Base-by-base conservation (phyloP, 1,139 yeast species). In the Diutina neorugosa region DNA sequence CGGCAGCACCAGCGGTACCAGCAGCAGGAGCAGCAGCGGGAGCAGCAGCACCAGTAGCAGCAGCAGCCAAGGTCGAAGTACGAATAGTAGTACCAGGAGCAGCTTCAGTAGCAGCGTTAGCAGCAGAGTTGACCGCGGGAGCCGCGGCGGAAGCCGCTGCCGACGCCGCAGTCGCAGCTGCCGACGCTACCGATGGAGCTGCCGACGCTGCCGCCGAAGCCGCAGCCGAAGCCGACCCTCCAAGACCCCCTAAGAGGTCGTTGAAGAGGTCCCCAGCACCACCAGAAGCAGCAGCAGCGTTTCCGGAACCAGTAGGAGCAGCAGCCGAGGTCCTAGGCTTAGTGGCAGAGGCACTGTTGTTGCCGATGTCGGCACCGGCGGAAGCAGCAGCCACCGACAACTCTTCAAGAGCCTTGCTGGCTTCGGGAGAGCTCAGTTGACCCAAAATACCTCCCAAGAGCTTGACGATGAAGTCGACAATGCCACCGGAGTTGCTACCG, bases 101-200 rank as follows among this genome's bases (percentile, higher is more conserved):
- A 14, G 51, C 34, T 21, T 52, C 23, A 2, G 55, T n/a, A 4
- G 68, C 59, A 18, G 53, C 49, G 53, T 52, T 48, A 18, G 51
- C 23, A 18, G 52, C 54, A 44, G 9, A 41, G 37, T 53, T 55
- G 40, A 43, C 37, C 34, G n/a, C 23, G 41, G 57, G 62, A 59
- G 68, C 65, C 63, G 65, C 63, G 34, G 21, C 27, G 25, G 20
- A 18, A 23, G 21, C 20, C 44, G 20, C 21, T n/a, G 21, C 46
- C 11, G 27, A 19, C 16, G 46, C 46, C 14, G 11, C 34, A n/a
- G 34, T 18, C 4, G 68, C 59, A 18, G 53, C 49, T n/a, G 53
- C 54, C 52, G 19, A 51, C 23, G 21, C 50, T 52, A 42, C 9
- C 47, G 37, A 52, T 55, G 40, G 65, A 62, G 47, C 14, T n/a